Evolutionary conservation across 306 rosid species (phyloP), one percentile per base, ranked within the genome.

Genomic region (Rosa chinensis): DNA sequence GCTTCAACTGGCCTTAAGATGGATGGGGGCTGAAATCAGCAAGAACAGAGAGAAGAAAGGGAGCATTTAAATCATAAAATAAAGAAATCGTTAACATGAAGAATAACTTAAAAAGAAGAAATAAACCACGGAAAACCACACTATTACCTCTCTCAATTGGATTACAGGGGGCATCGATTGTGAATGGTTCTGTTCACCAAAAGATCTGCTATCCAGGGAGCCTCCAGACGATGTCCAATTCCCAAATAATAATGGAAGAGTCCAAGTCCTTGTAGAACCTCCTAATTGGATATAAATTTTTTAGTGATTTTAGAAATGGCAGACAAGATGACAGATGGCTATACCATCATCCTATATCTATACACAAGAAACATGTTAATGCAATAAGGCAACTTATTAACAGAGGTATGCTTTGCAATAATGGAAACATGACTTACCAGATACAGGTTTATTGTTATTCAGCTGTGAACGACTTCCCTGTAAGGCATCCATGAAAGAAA

Each of bases 141-240:
- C 42, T 67, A 52, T 66, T 82, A 87, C 90, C 88, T 79, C 88
- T 79, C 77, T 84, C 81, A 87, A 77, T 42, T 74, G 78, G 81
- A 84, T 87, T 49, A 8, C 74, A 35, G 90, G 73, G 77, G 76
- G 87, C 50, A 70, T 43, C 25, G 66, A 77, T 53, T 84, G 83
- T n/a, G 76, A 70, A 55, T 56, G 74, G 79, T 56, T 79, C 40
- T 72, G 77, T 70, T 84, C 84, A 62, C 47, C 76, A 63, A n/a
- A 67, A 62, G 81, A 69, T 63, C 49, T 63, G 71, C 64, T 82
- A 44, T 63, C 66, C 63, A 23, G 58, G 63, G 66, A 58, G 55
- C 58, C 83, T 73, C 44, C 81, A 44, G 84, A 61, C 10, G 80
- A 61, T 39, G 67, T 53, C 69, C 55, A 74, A 70, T 64, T 70